phyloP scores from a whole-genome alignment of 441 rosid genomes.

The Brassica hybrid region DNA sequence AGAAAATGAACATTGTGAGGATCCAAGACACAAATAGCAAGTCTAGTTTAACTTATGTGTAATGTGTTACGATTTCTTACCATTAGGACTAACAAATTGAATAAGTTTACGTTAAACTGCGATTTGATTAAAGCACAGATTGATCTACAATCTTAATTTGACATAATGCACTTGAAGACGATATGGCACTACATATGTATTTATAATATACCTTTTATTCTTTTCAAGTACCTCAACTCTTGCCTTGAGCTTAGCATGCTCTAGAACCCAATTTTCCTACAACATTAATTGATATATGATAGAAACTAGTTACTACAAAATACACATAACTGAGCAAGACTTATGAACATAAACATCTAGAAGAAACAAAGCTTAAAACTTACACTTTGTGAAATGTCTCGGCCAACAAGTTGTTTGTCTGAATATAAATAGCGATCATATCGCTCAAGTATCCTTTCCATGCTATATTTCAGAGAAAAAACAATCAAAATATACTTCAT shows the following conservation, averaged over 20 bases:
- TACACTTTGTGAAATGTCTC: conserved; percentile 61
- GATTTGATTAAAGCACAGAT: background rate
- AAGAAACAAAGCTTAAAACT: conserved; percentile 10
- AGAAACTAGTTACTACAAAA: conserved; percentile 22
- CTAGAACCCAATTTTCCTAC: conserved; percentile 80
- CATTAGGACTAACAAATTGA: background rate
- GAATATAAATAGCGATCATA: conserved; percentile 78
- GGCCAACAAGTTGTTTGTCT: conserved; percentile 68
- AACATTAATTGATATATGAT: conserved; percentile 9
- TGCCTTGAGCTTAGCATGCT: conserved; percentile 89
- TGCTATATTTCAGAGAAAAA: conserved; percentile 47
- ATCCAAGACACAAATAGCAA: background rate
- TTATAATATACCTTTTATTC: conserved; percentile 65
- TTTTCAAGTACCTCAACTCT: conserved; percentile 82
- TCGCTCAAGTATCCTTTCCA: conserved; percentile 90
- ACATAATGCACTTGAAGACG: background rate
- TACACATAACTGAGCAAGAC: background rate
- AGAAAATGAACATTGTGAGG: background rate
- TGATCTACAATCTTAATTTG: background rate
- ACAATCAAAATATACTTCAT: background rate
- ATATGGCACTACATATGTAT: background rate
- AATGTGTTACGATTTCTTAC: background rate
- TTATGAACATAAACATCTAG: conserved; percentile 7
- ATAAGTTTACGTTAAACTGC: conserved; percentile 1
- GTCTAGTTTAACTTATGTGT: background rate